Conservation (phyloP, 179 eudicot species). For the Actinidia chinensis region DNA sequence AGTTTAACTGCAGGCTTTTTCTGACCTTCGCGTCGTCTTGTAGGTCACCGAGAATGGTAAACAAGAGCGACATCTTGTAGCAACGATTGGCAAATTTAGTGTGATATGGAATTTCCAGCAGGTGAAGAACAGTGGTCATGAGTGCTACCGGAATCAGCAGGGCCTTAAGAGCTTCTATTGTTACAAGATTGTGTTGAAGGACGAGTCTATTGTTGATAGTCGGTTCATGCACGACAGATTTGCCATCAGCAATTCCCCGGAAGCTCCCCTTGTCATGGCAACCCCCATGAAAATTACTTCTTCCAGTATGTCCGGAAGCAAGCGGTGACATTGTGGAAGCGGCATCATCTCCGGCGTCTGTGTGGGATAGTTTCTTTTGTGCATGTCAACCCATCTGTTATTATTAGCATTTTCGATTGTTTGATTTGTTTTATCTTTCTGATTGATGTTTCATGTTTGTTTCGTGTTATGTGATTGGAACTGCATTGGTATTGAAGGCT, state of each 20-base stretch:
- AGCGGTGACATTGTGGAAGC: slow-evolving; percentile 2
- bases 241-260: slow-evolving; percentile 65
- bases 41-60: slow-evolving; percentile 91
- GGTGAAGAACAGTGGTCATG: slow-evolving; percentile 84
- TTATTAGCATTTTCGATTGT: neutral
- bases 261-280: slow-evolving; percentile 91
- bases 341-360: neutral
- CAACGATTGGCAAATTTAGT: slow-evolving; percentile 79
- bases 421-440: neutral
- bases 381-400: neutral
- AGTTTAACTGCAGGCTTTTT: neutral
- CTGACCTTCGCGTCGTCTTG: neutral
- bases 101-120: slow-evolving; percentile 90
- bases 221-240: slow-evolving; percentile 90
- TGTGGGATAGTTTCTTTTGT: neutral
- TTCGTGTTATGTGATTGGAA: no score
- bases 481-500: neutral
- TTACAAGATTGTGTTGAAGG: slow-evolving; percentile 74
- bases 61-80: slow-evolving; percentile 89
- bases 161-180: slow-evolving; percentile 94
- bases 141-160: slow-evolving; percentile 75
- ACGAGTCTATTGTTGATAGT: slow-evolving; percentile 89
- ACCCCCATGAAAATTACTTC: slow-evolving; percentile 89
- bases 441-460: neutral
- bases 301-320: slow-evolving; percentile 66